Conservation (phyloP, 495 filamentous ascomycete genomes). For the Trichoderma virens region DNA sequence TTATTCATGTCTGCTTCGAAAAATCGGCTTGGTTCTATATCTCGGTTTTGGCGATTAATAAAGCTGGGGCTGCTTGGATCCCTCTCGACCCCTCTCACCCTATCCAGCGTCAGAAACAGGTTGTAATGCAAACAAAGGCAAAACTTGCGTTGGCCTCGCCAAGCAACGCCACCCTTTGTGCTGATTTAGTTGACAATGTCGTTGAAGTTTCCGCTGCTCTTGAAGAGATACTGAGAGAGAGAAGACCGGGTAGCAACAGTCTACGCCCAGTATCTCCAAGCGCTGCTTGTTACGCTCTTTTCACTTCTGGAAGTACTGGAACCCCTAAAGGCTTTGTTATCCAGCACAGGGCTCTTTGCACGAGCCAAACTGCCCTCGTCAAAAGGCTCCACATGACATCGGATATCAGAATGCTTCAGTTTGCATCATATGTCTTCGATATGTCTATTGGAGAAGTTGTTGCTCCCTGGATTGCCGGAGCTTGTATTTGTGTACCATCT, state of each 20-base stretch:
- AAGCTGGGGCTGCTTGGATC: constrained; percentile 2
- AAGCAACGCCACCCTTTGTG: not conserved
- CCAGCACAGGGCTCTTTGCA: constrained; percentile 29
- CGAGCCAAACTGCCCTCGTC: constrained; percentile 9
- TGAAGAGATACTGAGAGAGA: not conserved
- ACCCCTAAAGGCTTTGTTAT: constrained; percentile 38
- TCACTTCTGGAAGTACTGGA: constrained; percentile 49
- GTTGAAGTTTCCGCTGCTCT: not conserved
- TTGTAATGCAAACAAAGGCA: not conserved
- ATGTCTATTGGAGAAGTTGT: constrained; percentile 59
- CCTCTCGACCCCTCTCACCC: constrained; percentile 36
- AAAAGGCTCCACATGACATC: constrained; percentile 31
- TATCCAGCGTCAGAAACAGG: constrained; percentile 30
- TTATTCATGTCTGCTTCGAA: constrained; percentile 50
- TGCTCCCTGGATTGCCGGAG: constrained; percentile 52
- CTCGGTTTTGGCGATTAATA: constrained; percentile 2
- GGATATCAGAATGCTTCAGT: constrained; percentile 49
- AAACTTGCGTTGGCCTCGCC: not conserved
- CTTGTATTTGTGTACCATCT: constrained; percentile 51
- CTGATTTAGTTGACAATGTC: not conserved
- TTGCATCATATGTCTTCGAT: constrained; percentile 64
- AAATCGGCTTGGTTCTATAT: constrained; percentile 47
- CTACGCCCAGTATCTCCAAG: constrained; percentile 42
- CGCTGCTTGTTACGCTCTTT: constrained; percentile 39
- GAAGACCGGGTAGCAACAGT: not conserved